These are phyloP conservation scores for Ogataea thermomethanolica DNA, from an alignment of 805 yeast genomes.

Conservation along the genomic window DNA sequence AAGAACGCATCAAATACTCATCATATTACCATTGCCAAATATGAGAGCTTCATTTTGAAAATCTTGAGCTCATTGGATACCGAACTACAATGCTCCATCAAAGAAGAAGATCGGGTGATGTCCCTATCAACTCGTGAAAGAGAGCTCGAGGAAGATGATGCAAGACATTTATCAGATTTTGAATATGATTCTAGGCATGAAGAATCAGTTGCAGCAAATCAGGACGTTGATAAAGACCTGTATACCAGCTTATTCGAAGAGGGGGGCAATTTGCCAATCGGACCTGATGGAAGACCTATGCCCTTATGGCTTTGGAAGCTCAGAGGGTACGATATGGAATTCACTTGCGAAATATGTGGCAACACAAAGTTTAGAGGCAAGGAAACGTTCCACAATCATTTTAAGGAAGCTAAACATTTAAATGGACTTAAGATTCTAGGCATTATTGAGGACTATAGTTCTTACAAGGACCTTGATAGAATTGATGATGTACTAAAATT, in stretches of 20 bases:
- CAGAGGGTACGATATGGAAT: slow-evolving; percentile 75
- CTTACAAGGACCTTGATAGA: slow-evolving; percentile 60
- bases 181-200: slow-evolving; percentile 30
- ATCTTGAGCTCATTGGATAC: slow-evolving; percentile 35
- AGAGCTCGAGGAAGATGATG: slow-evolving; percentile 47
- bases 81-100: slow-evolving; percentile 47
- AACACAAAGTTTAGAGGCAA: slow-evolving; percentile 71
- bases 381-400: slow-evolving; percentile 68
- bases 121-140: slow-evolving; percentile 72
- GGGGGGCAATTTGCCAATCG: slow-evolving; percentile 67
- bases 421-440: slow-evolving; percentile 77
- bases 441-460: slow-evolving; percentile 42
- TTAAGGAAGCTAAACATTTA: slow-evolving; percentile 63
- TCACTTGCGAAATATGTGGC: slow-evolving; percentile 85
- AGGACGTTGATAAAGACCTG: slow-evolving; percentile 23
- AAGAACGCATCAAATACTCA: slow-evolving; percentile 38
- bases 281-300: slow-evolving; percentile 87
- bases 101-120: slow-evolving; percentile 60
- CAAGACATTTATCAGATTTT: slow-evolving; percentile 29
- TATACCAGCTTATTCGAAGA: slow-evolving; percentile 34
- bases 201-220: slow-evolving; percentile 17
- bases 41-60: slow-evolving; percentile 34
- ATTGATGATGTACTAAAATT: slow-evolving; percentile 67
- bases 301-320: slow-evolving; percentile 92
- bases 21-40: slow-evolving; percentile 12